These are phyloP conservation scores for Backusella tarrabulga DNA, from an alignment of 192 early-diverging fungal genomes.

Conservation along the genomic window DNA sequence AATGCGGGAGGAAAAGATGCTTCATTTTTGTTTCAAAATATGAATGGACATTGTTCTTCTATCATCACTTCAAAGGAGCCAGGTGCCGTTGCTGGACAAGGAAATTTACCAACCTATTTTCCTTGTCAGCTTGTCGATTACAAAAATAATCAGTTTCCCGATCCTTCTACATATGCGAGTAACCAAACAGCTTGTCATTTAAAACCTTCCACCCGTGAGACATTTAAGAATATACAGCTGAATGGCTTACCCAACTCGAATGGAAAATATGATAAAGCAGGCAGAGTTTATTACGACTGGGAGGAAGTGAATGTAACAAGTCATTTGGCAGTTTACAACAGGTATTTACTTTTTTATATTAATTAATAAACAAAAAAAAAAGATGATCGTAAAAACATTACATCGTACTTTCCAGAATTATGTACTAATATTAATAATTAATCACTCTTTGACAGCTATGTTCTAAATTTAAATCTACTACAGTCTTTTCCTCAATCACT, in stretches of 20 bases:
- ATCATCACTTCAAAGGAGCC: conserved; percentile 38
- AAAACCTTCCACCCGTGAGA: conserved; percentile 10
- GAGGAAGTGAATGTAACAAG: conserved; percentile 23
- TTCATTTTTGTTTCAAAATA: conserved; percentile 74
- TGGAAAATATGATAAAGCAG: conserved; percentile 30
- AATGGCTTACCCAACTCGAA: conserved; percentile 21
- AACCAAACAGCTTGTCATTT: conserved; percentile 37
- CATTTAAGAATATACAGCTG: conserved; percentile 1
- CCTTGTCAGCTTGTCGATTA: conserved; percentile 33
- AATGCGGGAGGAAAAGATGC: conserved; percentile 68
- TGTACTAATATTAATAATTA: conserved; percentile 3
- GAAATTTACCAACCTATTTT: conserved; percentile 29
- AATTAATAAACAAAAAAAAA: not conserved
- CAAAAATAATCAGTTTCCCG: conserved; percentile 13
- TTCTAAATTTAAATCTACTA: conserved; percentile 36
- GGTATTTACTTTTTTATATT: conserved; percentile 19
- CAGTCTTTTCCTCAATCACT: conserved; percentile 23
- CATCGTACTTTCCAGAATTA: not conserved
- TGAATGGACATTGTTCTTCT: conserved; percentile 59
- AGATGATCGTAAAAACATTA: not conserved
- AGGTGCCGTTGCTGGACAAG: conserved; percentile 11
- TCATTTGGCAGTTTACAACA: conserved; percentile 34
- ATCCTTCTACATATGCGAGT: conserved; percentile 8
- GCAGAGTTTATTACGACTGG: conserved; percentile 38
- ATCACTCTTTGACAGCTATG: conserved; percentile 26